Base-by-base conservation (phyloP, 495 filamentous ascomycete species). In the Pyronema omphalodes region DNA sequence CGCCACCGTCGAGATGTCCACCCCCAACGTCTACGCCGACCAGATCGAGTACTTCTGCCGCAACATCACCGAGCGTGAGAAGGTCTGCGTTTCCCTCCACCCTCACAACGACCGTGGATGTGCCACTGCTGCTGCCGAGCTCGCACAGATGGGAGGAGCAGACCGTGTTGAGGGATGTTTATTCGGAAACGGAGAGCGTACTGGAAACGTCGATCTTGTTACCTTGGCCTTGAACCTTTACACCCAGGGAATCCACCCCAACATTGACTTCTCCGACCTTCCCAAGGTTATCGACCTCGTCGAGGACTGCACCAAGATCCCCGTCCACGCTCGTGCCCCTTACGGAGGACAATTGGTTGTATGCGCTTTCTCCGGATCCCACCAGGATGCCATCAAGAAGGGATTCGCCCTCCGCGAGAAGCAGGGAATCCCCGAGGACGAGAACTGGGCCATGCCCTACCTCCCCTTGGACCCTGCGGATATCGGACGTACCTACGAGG, bases 351-450 rank as follows among this genome's bases (percentile, higher is more conserved):
- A 84, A 62, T 74, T 94, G 55, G 89, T 94, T 43, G 82, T 87
- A 40, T 88, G 81, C 66, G 85, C 86, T 14, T 94, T 93, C 71
- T 85, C 81, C 62, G 87, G 88, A 44, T 87, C 83, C 29, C 89
- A 95, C 67, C 88, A 98, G 71, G 91, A 96, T 61, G 91, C 91
- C 37, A 95, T 98, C 71, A 93, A 93, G 72, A 96, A 96, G 71
- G 89, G 91, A 9, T 95, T 96, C 72, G 74, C 81, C 58, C 63
- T 72, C 19, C 80, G 89, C 44, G 73, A 88, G 64, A 67, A 74
- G 34, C 66, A 70, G 0, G 75, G 73, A 37, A 74, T 75, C 50
- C 70, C 68, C 6, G 71, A 79, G 52, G 77, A 88, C 18, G 75
- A 78, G 53, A 65, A 74, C 46, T 80, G 76, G 77, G 69, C 75